Conservation (phyloP, 75 land plant genomes). For the Sequoiadendron giganteum region DNA sequence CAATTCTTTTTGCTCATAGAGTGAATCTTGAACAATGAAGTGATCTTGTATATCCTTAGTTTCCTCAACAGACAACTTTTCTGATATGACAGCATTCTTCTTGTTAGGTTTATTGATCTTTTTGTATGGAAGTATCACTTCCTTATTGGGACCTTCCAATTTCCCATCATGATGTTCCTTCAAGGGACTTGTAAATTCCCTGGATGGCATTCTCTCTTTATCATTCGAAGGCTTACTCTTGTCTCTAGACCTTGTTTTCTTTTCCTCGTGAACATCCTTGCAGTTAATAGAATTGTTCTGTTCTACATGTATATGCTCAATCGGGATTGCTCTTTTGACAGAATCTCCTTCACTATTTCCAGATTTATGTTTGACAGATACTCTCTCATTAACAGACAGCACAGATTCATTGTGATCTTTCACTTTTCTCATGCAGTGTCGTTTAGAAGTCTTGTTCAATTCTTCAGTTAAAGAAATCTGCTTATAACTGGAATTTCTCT, state of each 20-base stretch:
- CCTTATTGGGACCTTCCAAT: not conserved
- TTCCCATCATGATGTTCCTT: not conserved
- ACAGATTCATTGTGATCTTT: not conserved
- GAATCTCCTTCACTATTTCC: not conserved
- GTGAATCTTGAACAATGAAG: not conserved
- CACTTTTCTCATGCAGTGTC: not conserved
- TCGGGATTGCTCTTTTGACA: not conserved
- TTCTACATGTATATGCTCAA: not conserved
- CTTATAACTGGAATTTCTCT: not conserved
- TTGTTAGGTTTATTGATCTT: not conserved
- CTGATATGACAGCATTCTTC: not conserved
- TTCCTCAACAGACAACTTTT: not conserved
- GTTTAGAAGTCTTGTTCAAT: not conserved
- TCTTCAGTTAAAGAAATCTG: not conserved
- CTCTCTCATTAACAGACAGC: not conserved
- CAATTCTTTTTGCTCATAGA: not conserved
- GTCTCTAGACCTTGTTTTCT: not conserved
- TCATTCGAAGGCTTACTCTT: not conserved
- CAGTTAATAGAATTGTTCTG: not conserved
- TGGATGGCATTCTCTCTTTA: not conserved
- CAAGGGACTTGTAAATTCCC: not conserved
- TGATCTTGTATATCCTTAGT: not conserved
- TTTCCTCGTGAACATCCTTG: not conserved
- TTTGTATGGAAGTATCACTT: not conserved
- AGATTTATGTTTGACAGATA: not conserved